Percentiles rank a stretch among this genome's conserved stretches.
Evolutionary conservation across 2,329 filamentous ascomycete species (phyloP).

Genomic region (Claviceps africana): DNA sequence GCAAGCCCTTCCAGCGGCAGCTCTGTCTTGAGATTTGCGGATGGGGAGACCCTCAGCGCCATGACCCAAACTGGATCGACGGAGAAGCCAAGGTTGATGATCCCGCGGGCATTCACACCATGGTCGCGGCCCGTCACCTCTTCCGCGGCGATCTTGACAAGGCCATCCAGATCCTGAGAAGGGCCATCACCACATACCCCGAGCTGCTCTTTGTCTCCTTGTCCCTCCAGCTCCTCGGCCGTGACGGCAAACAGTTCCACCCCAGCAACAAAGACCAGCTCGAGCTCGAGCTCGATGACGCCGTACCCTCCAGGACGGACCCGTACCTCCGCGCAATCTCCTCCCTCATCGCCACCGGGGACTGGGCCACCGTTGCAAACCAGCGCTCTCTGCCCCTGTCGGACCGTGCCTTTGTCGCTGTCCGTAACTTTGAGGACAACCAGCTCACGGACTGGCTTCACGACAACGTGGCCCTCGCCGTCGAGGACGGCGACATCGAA

Average conservation of each 20-base stretch:
- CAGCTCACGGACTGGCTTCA: constrained; percentile 54
- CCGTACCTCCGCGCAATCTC: constrained; percentile 71
- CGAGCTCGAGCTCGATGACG: constrained; percentile 46
- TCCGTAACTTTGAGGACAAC: constrained; percentile 50
- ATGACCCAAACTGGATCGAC: constrained; percentile 30
- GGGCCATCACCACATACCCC: constrained; percentile 45
- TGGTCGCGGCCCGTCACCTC: constrained; percentile 61
- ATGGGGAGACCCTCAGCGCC: constrained; percentile 47
- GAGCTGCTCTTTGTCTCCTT: constrained; percentile 56
- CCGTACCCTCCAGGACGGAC: constrained; percentile 51
- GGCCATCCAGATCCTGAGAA: constrained; percentile 56
- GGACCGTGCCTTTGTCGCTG: constrained; percentile 60
- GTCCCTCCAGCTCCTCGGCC: constrained; percentile 48
- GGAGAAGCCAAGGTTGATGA: constrained; percentile 29
- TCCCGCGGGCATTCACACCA: constrained; percentile 48
- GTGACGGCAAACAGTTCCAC: constrained; percentile 27
- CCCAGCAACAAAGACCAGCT: constrained; percentile 30
- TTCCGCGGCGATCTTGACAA: constrained; percentile 57
- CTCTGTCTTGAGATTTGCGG: constrained; percentile 62
- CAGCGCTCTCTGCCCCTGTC: constrained; percentile 60
- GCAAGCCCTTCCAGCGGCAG: constrained; percentile 55
- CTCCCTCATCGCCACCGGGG: constrained; percentile 59
- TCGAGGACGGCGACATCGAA: constrained; percentile 57
- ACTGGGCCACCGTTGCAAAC: constrained; percentile 62
- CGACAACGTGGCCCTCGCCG: constrained; percentile 46